Evolutionary conservation across 768 basidiomycete species (phyloP).

Genomic region (Boletus pseudo-olivaceus): DNA sequence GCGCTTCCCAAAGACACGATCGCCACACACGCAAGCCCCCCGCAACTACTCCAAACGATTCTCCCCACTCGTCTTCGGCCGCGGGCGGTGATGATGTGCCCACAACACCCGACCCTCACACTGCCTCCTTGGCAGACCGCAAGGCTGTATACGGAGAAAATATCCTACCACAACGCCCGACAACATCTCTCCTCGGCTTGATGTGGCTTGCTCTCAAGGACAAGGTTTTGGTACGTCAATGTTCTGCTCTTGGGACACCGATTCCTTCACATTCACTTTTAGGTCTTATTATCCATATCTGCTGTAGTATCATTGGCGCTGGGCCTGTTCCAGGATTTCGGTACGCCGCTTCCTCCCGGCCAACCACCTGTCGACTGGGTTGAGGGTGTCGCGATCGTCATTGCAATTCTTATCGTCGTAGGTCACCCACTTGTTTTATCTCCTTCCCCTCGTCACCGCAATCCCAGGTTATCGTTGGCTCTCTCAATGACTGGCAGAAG

Average conservation of each 20-base stretch:
- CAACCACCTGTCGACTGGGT: conserved; percentile 94
- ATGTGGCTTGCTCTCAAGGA: conserved; percentile 90
- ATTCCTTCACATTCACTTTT: conserved; percentile 1
- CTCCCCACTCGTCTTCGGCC: conserved; percentile 9
- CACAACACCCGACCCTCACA: conserved; percentile 8
- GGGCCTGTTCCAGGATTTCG: conserved; percentile 93
- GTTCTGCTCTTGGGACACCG: background rate
- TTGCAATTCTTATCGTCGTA: conserved; percentile 74
- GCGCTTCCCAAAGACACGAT: conserved; percentile 34
- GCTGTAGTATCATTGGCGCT: conserved; percentile 91
- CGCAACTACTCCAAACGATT: background rate
- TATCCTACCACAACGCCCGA: conserved; percentile 62
- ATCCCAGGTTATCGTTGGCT: conserved; percentile 78
- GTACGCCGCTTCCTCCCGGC: conserved; percentile 51
- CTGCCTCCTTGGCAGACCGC: conserved; percentile 57
- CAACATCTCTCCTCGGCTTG: conserved; percentile 66
- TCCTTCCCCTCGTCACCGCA: background rate
- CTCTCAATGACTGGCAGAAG: conserved; percentile 97
- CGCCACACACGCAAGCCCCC: conserved; percentile 2
- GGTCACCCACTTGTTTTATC: conserved; percentile 19
- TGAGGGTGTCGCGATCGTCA: conserved; percentile 83
- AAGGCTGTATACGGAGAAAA: conserved; percentile 73
- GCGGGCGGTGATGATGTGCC: background rate
- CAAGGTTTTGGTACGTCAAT: conserved; percentile 72
- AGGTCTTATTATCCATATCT: conserved; percentile 89